Evolutionary conservation across 2,329 filamentous ascomycete genomes (phyloP).

Genomic region (Endocalyx cinctus): DNA sequence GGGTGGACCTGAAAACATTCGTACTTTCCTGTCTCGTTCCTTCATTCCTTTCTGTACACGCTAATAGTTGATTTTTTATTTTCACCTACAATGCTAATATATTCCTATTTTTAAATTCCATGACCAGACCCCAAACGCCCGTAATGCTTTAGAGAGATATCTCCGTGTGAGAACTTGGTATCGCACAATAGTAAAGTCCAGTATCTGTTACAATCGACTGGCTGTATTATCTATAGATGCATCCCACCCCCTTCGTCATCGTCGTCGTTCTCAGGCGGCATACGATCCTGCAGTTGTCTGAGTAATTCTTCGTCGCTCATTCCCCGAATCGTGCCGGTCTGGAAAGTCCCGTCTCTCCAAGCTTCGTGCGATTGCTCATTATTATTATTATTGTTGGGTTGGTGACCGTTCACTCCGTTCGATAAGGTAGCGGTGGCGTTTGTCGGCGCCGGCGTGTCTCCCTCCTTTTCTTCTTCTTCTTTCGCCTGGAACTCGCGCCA

Average conservation of each 20-base stretch:
- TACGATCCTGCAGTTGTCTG: conserved; percentile 48
- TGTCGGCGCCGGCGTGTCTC: conserved; percentile 2
- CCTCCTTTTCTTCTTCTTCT: conserved; percentile 31
- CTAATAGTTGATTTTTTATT: too few relatives aligned
- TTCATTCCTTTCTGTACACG: too few relatives aligned
- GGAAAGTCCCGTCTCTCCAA: conserved; percentile 61
- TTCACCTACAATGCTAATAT: too few relatives aligned
- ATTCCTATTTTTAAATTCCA: too few relatives aligned
- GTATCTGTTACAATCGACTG: too few relatives aligned
- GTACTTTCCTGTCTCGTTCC: too few relatives aligned
- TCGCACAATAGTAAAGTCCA: too few relatives aligned
- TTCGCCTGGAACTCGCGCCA: conserved; percentile 54
- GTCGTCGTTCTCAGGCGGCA: conserved; percentile 42
- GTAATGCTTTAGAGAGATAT: too few relatives aligned
- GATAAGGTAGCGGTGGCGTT: conserved; percentile 2
- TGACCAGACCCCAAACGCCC: too few relatives aligned
- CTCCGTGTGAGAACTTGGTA: too few relatives aligned
- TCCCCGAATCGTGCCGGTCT: conserved; percentile 52
- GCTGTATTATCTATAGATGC: conserved; percentile 56
- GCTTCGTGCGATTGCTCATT: conserved; percentile 32
- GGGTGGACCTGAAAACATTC: too few relatives aligned
- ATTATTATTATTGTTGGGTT: conserved; percentile 7
- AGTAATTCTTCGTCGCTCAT: conserved; percentile 57
- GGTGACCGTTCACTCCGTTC: conserved; percentile 22
- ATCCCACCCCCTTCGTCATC: conserved; percentile 51